phyloP scores from a whole-genome alignment of 768 basidiomycete species.

The Tremella fuciformis region DNA sequence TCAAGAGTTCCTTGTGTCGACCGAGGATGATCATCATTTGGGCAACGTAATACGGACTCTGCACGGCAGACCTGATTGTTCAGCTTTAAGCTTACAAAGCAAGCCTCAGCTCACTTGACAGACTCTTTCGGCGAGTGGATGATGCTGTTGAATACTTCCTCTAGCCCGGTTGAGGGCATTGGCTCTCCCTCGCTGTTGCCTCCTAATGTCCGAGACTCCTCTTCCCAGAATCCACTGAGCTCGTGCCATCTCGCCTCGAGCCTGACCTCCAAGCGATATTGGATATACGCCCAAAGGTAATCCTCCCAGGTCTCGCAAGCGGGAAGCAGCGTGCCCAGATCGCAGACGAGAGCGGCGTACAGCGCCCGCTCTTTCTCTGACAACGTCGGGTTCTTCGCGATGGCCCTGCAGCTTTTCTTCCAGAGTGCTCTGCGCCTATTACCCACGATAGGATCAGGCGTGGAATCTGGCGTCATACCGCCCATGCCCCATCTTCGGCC shows the following conservation, averaged over 20 bases:
- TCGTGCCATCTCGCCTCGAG: constrained; percentile 55
- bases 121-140: constrained; percentile 37
- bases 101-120: constrained; percentile 36
- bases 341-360: constrained; percentile 73
- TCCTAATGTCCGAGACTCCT: constrained; percentile 52
- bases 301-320: constrained; percentile 91
- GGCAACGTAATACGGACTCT: constrained; percentile 52
- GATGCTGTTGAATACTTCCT: constrained; percentile 51
- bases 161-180: constrained; percentile 53
- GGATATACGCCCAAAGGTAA: constrained; percentile 84
- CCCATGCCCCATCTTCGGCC: constrained; percentile 60
- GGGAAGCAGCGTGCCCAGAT: constrained; percentile 66
- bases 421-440: constrained; percentile 76
- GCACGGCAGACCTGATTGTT: constrained; percentile 28
- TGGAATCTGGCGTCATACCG: constrained; percentile 27
- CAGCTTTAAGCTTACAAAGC: constrained; percentile 2
- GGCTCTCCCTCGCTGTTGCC: constrained; percentile 63
- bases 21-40: constrained; percentile 53
- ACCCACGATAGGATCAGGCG: constrained; percentile 54
- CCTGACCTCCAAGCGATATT: constrained; percentile 67
- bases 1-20: constrained; percentile 62
- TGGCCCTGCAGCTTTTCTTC: constrained; percentile 78
- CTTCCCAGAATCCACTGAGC: constrained; percentile 76
- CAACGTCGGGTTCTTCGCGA: constrained; percentile 67
- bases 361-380: constrained; percentile 74